Conservation (phyloP, 176 grass and related monocot genomes). For the Triticum monococcum region DNA sequence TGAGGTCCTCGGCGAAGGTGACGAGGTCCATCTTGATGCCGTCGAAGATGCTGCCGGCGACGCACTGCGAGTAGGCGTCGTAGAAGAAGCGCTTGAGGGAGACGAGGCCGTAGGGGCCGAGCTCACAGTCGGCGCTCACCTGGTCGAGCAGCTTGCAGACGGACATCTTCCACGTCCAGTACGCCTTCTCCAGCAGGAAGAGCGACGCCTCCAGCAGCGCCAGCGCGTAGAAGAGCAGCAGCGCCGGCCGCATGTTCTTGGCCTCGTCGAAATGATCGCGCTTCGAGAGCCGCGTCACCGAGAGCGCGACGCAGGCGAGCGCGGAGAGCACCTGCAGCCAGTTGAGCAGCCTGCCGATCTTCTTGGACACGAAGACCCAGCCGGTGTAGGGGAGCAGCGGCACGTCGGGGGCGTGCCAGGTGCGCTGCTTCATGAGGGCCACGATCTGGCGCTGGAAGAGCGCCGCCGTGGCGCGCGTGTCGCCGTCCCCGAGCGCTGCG, state of each 20-base stretch:
- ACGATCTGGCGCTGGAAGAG: constrained; percentile 39
- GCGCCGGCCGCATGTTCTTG: constrained; percentile 31
- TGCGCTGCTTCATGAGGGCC: constrained; percentile 29
- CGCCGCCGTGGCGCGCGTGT: background rate
- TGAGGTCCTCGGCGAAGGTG: constrained; percentile 54
- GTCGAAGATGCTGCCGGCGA: constrained; percentile 59
- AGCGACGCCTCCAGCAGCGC: constrained; percentile 55
- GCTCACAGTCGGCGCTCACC: constrained; percentile 43
- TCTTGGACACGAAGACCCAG: constrained; percentile 58
- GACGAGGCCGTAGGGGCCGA: constrained; percentile 42
- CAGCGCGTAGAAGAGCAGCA: constrained; percentile 67
- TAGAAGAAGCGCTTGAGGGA: constrained; percentile 69
- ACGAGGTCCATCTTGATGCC: constrained; percentile 80
- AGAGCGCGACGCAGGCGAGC: constrained; percentile 46
- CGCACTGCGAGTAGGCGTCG: constrained; percentile 62
- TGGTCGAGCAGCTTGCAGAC: constrained; percentile 28
- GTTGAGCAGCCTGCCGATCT: constrained; percentile 33
- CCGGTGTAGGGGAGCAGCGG: constrained; percentile 50
- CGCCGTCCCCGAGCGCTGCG: background rate
- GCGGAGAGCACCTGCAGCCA: constrained; percentile 60
- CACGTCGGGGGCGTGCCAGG: constrained; percentile 50
- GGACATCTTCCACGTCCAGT: constrained; percentile 52
- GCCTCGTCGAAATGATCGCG: background rate
- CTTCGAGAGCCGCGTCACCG: constrained; percentile 35
- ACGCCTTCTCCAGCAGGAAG: constrained; percentile 66